A percentile compares a stretch with the other conserved stretches of the same genome.
Conservation (phyloP, 352 stramenopile species). For the Thalassiosira pacifica region DNA sequence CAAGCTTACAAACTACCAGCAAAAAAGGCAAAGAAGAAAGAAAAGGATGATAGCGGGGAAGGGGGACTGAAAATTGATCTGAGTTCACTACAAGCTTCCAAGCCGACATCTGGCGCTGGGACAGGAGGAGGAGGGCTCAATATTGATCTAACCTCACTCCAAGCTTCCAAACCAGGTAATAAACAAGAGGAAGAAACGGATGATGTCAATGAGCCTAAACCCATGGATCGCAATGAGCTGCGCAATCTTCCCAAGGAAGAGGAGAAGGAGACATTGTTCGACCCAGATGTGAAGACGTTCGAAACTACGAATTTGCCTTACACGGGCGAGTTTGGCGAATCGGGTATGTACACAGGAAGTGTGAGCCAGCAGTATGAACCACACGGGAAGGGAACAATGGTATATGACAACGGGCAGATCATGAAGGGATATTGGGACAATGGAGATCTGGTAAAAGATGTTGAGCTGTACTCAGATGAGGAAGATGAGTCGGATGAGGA, state of each 20-base stretch:
- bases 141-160: conserved; percentile 2
- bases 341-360: conserved; percentile 57
- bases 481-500: conserved; percentile 52
- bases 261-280: not conserved
- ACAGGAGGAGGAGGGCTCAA: conserved; percentile 3
- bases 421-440: conserved; percentile 60
- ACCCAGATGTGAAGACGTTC: conserved; percentile 54
- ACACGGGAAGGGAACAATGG: conserved; percentile 59
- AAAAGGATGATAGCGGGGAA: too few species aligned
- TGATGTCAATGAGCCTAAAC: conserved; percentile 5
- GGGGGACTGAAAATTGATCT: conserved; percentile 36
- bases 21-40: too few species aligned
- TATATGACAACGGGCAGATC: conserved; percentile 55
- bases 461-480: conserved; percentile 46
- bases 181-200: not conserved
- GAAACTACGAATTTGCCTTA: conserved; percentile 53
- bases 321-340: conserved; percentile 55
- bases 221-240: not conserved
- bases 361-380: conserved; percentile 62
- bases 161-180: conserved; percentile 23
- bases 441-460: conserved; percentile 57
- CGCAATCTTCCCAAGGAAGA: too few species aligned
- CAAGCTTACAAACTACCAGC: conserved; percentile 2
- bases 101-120: not conserved
- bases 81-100: conserved; percentile 5